A percentile compares a stretch with the other conserved stretches of the same genome.
Evolutionary conservation across 2,329 filamentous ascomycete genomes (phyloP).

Genomic region (Cordyceps farinosa): DNA sequence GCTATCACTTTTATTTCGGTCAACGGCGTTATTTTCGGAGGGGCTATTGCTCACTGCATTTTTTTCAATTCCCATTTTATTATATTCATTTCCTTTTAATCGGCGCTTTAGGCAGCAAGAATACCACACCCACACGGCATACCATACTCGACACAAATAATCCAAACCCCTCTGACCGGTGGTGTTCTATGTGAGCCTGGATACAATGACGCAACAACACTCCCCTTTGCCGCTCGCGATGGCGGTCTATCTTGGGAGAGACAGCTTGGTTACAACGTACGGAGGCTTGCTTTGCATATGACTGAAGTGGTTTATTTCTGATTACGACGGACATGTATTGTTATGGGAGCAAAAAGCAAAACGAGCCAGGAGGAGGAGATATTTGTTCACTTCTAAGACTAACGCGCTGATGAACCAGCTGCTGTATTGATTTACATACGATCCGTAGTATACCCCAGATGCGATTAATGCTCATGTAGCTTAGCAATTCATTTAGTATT

Average conservation of each 20-base stretch:
- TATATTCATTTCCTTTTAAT: slow-evolving; percentile 19
- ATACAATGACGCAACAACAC: not conserved
- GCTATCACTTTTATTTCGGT: slow-evolving; percentile 16
- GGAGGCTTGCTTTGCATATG: slow-evolving; percentile 17
- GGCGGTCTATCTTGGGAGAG: slow-evolving; percentile 1
- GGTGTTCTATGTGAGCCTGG: not conserved
- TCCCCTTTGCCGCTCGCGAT: not conserved
- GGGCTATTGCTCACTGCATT: slow-evolving; percentile 22
- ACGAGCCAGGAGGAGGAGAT: slow-evolving; percentile 1
- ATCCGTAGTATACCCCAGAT: slow-evolving; percentile 18
- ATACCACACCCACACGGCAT: not conserved
- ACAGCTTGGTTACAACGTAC: slow-evolving; percentile 13
- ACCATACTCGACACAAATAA: not conserved
- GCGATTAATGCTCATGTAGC: slow-evolving; percentile 16
- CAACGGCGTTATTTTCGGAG: slow-evolving; percentile 25
- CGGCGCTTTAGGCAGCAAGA: slow-evolving; percentile 7
- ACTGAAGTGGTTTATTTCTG: slow-evolving; percentile 13
- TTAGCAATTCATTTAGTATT: slow-evolving; percentile 12
- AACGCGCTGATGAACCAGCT: slow-evolving; percentile 17
- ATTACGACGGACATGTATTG: slow-evolving; percentile 10
- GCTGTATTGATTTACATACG: slow-evolving; percentile 19
- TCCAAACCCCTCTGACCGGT: not conserved
- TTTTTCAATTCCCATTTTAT: slow-evolving; percentile 17
- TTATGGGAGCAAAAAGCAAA: slow-evolving; percentile 6
- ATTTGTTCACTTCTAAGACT: slow-evolving; percentile 18